Conservation (phyloP, 1,139 yeast genomes). For the Scheffersomyces lignicola region DNA sequence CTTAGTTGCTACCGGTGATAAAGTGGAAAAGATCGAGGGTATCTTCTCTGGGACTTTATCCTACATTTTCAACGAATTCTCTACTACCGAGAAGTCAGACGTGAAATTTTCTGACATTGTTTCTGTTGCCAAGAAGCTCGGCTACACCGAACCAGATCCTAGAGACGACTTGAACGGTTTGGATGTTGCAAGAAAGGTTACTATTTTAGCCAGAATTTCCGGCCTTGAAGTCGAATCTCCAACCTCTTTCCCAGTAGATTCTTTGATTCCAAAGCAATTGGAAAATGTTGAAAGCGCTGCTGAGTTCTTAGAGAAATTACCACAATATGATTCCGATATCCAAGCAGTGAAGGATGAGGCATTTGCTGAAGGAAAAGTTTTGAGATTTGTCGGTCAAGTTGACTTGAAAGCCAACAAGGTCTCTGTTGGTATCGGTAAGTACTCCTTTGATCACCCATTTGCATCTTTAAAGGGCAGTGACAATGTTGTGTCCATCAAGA, state of each 20-base stretch:
- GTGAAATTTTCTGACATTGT: constrained; percentile 89
- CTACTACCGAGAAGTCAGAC: constrained; percentile 58
- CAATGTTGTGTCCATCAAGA: constrained; percentile 88
- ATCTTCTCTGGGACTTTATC: constrained; percentile 95
- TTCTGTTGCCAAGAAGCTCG: constrained; percentile 79
- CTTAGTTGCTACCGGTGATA: constrained; percentile 87
- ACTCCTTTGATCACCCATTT: constrained; percentile 87
- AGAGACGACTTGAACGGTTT: constrained; percentile 97
- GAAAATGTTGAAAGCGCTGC: constrained; percentile 71
- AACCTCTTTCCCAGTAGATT: constrained; percentile 91
- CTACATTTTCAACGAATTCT: constrained; percentile 92
- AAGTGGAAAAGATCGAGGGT: constrained; percentile 88
- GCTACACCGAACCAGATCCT: constrained; percentile 99
- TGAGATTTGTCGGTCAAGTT: constrained; percentile 90
- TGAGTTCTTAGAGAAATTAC: constrained; percentile 79
- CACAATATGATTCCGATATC: constrained; percentile 78
- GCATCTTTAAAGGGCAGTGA: constrained; percentile 95
- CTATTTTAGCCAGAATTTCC: constrained; percentile 89
- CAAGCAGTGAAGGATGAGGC: constrained; percentile 80
- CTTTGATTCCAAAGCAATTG: constrained; percentile 83
- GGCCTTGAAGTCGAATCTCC: constrained; percentile 89
- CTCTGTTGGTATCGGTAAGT: constrained; percentile 85
- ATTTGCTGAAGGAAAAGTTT: constrained; percentile 76
- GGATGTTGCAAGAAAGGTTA: constrained; percentile 97
- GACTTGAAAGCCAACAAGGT: constrained; percentile 69